phyloP scores from a whole-genome alignment of 495 filamentous ascomycete genomes.

The Penicillium canescens region DNA sequence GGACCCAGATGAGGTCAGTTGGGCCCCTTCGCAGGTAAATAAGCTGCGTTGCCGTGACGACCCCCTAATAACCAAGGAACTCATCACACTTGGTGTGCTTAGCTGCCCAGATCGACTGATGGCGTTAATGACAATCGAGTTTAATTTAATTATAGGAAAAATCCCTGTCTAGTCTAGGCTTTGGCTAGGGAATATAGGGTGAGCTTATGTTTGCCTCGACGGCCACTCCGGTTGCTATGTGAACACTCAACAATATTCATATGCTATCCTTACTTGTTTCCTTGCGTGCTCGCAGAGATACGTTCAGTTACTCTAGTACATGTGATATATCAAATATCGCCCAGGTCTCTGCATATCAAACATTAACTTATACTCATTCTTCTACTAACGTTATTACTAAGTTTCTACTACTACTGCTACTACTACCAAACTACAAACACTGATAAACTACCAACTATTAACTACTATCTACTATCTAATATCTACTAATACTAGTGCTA shows the following conservation, averaged over 20 bases:
- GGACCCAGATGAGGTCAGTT: slow-evolving; percentile 26
- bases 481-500: too few species aligned
- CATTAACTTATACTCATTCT: too few species aligned
- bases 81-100: slow-evolving; percentile 5
- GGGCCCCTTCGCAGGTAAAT: slow-evolving; percentile 5
- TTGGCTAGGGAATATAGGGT: not conserved
- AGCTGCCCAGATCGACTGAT: slow-evolving; percentile 9
- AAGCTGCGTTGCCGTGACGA: slow-evolving; percentile 29
- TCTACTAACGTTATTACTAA: too few species aligned
- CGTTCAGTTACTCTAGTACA: too few species aligned
- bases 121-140: slow-evolving; percentile 6
- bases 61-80: slow-evolving; percentile 10
- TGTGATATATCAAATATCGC: too few species aligned
- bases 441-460: too few species aligned
- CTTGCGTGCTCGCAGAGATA: too few species aligned
- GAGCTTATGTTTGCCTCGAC: not conserved
- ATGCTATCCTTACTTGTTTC: too few species aligned
- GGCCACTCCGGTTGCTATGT: slow-evolving; percentile 5
- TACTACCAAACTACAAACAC: too few species aligned
- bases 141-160: slow-evolving; percentile 11
- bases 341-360: too few species aligned
- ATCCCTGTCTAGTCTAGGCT: not conserved
- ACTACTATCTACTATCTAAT: too few species aligned
- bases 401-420: too few species aligned
- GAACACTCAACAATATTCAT: not conserved